Conservation (phyloP, 73 alveolate species). For the Paramecium biaurelia region DNA sequence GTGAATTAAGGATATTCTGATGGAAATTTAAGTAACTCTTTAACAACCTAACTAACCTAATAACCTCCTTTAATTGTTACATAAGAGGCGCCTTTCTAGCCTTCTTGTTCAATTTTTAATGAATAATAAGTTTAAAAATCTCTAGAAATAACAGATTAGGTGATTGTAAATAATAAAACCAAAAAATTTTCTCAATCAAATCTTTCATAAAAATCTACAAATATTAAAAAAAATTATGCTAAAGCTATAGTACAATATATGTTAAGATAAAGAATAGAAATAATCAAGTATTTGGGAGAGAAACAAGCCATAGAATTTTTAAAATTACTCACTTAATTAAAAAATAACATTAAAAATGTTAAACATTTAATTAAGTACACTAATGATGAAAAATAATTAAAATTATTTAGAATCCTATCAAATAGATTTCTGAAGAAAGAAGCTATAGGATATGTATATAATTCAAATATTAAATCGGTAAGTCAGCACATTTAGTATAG, state of each 20-base stretch:
- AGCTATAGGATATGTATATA: background rate
- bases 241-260: background rate
- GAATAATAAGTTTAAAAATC: background rate
- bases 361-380: background rate
- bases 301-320: background rate
- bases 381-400: background rate
- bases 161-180: background rate
- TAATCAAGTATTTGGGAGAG: background rate
- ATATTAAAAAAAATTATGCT: background rate
- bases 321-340: background rate
- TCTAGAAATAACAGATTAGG: background rate
- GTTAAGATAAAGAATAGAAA: background rate
- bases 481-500: background rate
- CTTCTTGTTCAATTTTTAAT: background rate
- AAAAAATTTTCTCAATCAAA: background rate
- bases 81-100: background rate
- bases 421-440: background rate
- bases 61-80: background rate
- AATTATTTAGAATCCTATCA: background rate
- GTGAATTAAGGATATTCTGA: background rate
- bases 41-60: background rate
- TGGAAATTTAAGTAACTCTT: background rate
- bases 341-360: background rate
- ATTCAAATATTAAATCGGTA: background rate
- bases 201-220: background rate